Evolutionary conservation across 352 stramenopile genomes (phyloP), one percentile per base, ranked within the genome.

Genomic region (Halophytophthora batemanensis): DNA sequence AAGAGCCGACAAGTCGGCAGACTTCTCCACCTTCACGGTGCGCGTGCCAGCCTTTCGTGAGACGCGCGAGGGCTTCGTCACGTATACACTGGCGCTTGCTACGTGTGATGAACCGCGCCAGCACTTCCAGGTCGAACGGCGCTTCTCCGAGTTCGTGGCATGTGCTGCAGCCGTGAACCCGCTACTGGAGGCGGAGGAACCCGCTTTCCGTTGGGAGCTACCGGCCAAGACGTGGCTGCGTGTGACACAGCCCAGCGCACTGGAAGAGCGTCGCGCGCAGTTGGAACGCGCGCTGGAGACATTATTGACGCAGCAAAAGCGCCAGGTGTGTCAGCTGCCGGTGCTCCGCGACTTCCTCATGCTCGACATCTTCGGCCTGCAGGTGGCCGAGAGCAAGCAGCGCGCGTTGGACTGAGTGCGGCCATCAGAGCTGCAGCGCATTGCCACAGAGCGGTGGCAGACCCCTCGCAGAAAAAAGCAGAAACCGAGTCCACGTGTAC

Each of bases 181-280:
- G 31, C 73, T 78, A 29, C 47, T 83, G 12, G 28, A 21, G 29
- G 41, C 10, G 0, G 51, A 47, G 12, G 45, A 53, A 2, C 28
- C 6, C 10, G 25, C 36, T 2, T 82, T 87, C 25, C 51, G 61
- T 19, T 87, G 78, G 76, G 72, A 86, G 37, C 60, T 93, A 15
- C 82, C 82, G 4, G 69, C 77, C 39, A 93, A 90, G 53, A 90
- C 82, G 25, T 93, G 79, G 79, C 87, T 93, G 49, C 75, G 69
- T 5, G 61, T 93, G 42, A 90, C 79, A 0, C 75, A 90, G 31
- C 49, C 59, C 0, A 60, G 65, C 14, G 72, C 64, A 22, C 57
- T 93, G 4, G 79, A 88, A n/a, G 77, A 89, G 15, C 75, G 82
- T 11, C 75, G 79, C 8, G 66, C 45, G 15, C 67, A 83, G 25